Evolutionary conservation across 1,284 basidiomycete species (phyloP).

Genomic region (Phellopilus nigrolimitatus): DNA sequence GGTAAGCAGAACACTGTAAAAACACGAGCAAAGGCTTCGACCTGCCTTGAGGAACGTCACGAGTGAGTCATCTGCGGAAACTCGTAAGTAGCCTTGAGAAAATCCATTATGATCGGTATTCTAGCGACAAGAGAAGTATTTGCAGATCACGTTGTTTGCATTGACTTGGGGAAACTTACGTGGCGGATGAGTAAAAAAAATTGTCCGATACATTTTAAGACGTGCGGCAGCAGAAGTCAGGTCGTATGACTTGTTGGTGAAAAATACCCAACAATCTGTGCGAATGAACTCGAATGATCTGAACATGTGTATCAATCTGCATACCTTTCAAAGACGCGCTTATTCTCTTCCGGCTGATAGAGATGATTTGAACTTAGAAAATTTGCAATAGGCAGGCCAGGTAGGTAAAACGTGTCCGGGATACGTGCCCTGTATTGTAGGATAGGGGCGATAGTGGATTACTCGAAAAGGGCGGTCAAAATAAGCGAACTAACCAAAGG

Average conservation of each 20-base stretch:
- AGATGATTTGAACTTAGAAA: too few species aligned
- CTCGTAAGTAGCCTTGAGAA: constrained; percentile 6
- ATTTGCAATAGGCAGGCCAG: too few species aligned
- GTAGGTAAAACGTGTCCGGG: too few species aligned
- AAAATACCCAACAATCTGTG: too few species aligned
- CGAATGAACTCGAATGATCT: too few species aligned
- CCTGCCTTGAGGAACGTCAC: constrained; percentile 6
- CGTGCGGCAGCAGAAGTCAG: neutral
- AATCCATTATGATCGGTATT: neutral
- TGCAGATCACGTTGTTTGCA: constrained; percentile 2
- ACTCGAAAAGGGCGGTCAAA: too few species aligned
- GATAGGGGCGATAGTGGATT: too few species aligned
- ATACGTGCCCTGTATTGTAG: too few species aligned
- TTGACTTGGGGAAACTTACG: constrained; percentile 5
- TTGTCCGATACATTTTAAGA: neutral
- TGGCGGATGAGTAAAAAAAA: constrained; percentile 9
- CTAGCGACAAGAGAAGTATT: neutral
- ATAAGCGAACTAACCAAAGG: neutral
- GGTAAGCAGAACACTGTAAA: neutral
- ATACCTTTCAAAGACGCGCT: too few species aligned
- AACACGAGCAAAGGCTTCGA: neutral
- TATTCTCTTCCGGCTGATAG: too few species aligned
- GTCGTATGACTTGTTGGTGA: constrained; percentile 7
- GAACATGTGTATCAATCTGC: too few species aligned
- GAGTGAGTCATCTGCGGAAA: constrained; percentile 12